Evolutionary conservation across 208 protist species (phyloP), one percentile per base, ranked within the genome.

Genomic region (Jaenimonas drosophilae): DNA sequence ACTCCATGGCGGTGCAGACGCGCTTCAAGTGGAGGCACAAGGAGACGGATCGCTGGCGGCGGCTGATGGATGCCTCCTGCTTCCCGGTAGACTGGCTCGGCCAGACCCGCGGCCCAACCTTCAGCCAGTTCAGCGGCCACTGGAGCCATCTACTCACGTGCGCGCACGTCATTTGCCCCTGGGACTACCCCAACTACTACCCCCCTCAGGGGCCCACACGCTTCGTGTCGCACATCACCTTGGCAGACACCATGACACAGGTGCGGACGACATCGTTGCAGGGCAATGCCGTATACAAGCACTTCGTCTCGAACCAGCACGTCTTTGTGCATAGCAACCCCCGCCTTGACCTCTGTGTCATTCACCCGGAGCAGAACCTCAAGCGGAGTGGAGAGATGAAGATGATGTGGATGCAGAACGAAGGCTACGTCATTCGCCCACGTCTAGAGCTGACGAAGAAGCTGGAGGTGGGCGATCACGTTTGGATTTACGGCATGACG

Each of bases 331-430:
- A 94, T 64, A 54, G 58, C 4, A 94, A 94, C 58, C 85, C 85
- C 9, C 75, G 81, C 0, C 64, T 94, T 2, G 85, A 94, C 49
- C 63, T 94, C 12, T 94, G 80, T 49, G 85, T 94, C 2, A 19
- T 90, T 12, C 85, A 94, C 56, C 49, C 85, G 4, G 80, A 94
- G 68, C 76, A 90, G 54, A 88, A 87, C 59, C 45, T 94, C 31
- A 87, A 86, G 59, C 74, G 80, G 29, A 85, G 73, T 43, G 80
- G 85, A 7, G 80, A 94, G 50, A 90, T 94, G 85, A 89, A 90
- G 58, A 88, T 94, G 80, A 47, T 94, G 72, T 91, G 81, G 80
- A 84, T 90, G 78, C 85, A 94, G 59, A 94, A 94, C 60, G 81
- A 94, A 43, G 85, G 85, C 23, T 76, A 86, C 54, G 58, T 90